Evolutionary conservation across 352 stramenopile species (phyloP), one percentile per base, ranked within the genome.

Genomic region (Phytophthora multivora): DNA sequence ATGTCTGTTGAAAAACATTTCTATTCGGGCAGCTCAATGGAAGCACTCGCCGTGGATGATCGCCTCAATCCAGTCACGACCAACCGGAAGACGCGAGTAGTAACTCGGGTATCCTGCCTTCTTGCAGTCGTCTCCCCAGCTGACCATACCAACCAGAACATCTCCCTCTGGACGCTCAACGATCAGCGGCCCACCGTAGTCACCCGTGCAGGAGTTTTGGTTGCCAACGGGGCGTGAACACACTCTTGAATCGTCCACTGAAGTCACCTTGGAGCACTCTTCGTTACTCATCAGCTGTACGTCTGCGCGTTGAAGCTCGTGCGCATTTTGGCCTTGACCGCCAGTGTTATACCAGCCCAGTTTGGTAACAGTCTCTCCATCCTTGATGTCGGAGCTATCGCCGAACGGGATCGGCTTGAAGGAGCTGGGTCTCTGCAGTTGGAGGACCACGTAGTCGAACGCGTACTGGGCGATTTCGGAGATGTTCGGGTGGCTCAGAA

Each of bases 161-260:
- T 79, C 71, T 7, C 61, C 45, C 15, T 54, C 42, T 8, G 59
- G 59, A 4, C 51, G 51, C n/a, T 76, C 59, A 16, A 68, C 40
- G 11, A 72, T 76, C 9, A 88, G 56, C 4, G 76, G 74, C 11
- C 79, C 76, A 10, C 76, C 74, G n/a, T 77, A 88, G 64, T 83
- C 74, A 26, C 75, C 75, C 39, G 80, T 72, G 54, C 79, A 86
- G 26, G 76, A 79, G 33, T 70, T 38, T 16, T 51, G 18, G 11
- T 62, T 62, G 13, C 35, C 51, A 15, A 69, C 23, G 1, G 73
- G 66, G 7, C 74, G 71, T 6, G 71, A 73, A 39, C 76, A 86
- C 18, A 85, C 16, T 63, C 82, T 81, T 18, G 73, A 63, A 18
- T 48, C 40, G 38, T 83, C 74, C 7, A 78, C 54, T 1, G 16